These are phyloP conservation scores for Acanthamoeba lenticulata DNA, from an alignment of 208 protist genomes.

Conservation along the genomic window DNA sequence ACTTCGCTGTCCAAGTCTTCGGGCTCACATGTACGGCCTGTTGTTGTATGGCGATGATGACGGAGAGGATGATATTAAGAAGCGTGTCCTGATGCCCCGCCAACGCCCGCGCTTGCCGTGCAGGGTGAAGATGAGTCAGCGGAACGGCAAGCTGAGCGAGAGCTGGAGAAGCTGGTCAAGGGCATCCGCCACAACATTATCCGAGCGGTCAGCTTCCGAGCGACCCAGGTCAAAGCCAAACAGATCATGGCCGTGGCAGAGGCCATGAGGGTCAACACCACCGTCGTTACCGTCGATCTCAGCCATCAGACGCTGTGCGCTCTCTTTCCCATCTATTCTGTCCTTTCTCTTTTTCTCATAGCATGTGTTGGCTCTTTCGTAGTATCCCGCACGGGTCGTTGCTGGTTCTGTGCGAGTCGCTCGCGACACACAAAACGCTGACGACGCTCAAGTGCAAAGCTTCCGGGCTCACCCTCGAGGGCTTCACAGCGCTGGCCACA, in stretches of 20 bases:
- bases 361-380: not conserved
- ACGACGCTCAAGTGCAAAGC: constrained; percentile 3
- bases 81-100: too few species aligned
- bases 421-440: not conserved
- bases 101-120: too few species aligned
- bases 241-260: constrained; percentile 51
- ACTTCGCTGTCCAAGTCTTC: too few species aligned
- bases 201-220: not conserved
- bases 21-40: too few species aligned
- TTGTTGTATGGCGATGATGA: too few species aligned
- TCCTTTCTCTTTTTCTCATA: not conserved
- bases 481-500: not conserved
- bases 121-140: not conserved
- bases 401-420: not conserved
- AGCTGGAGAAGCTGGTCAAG: constrained; percentile 51
- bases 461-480: not conserved
- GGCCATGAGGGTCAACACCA: constrained; percentile 33
- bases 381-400: not conserved
- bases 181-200: constrained; percentile 52
- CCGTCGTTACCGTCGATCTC: constrained; percentile 6
- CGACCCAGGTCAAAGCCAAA: not conserved
- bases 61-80: too few species aligned
- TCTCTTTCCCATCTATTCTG: not conserved
- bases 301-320: not conserved
- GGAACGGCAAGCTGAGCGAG: not conserved